Evolutionary conservation across 208 protist genomes (phyloP), one percentile per base, ranked within the genome.

Genomic region (Trypanosoma brucei): DNA sequence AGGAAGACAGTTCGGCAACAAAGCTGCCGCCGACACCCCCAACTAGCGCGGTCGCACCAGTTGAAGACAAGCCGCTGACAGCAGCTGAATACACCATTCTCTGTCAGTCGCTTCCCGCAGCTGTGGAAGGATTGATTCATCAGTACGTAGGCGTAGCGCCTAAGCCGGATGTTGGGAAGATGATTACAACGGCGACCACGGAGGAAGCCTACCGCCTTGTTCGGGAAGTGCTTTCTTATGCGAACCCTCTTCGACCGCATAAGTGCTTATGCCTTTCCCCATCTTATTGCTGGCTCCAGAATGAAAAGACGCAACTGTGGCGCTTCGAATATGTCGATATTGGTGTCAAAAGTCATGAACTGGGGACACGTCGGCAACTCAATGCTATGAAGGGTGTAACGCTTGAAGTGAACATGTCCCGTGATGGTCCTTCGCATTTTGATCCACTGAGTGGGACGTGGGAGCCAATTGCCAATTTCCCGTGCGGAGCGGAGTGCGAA

Each of bases 21-120:
- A n/a, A 13, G 59, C 33, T 13, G 8, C 42, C 68, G 49, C 4
- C 77, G 75, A 42, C 87, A 74, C 72, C 69, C 52, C 13, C 50
- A 55, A 3, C 2, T 33, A 4, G 9, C 6, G 6, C 50, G 6
- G 8, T 0, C 50, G 31, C 6, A 8, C 6, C 6, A n/a, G 50
- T 35, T 33, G 50, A n/a, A 31, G 50, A 54, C 31, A 70, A 83
- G 70, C 78, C 81, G 3, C 60, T 88, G 59, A 93, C 86, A 4
- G 76, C 89, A 7, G 89, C 82, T 3, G 85, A 95, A 75, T 92
- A 82, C 76, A 91, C 84, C 11, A 56, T 93, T 3, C 75, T 95
- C 30, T 86, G 81, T 49, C 66, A 87, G n/a, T 57, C 60, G 2
- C 36, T 72, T 14, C 55, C 68, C 0, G 49, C 52, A 6, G 36